Base-by-base conservation (phyloP, 805 yeast genomes). In the Danielia oregonensis region DNA sequence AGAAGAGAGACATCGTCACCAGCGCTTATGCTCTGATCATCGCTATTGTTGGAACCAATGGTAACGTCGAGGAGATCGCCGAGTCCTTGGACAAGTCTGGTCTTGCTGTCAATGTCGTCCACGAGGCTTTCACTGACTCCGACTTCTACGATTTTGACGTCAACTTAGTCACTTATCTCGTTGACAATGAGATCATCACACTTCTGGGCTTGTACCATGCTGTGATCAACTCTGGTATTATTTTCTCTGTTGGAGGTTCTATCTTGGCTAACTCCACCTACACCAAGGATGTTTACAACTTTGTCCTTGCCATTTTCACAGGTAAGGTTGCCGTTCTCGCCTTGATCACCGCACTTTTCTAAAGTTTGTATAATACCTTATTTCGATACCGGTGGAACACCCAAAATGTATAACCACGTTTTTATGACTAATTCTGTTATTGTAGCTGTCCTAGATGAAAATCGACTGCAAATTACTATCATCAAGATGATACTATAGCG, bases 61-160 rank as follows among this genome's bases (percentile, higher is more conserved):
- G 40, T 33, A 44, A 43, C 26, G 32, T 47, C 15, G 52, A 46
- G 29, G 42, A 42, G 19, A 42, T 52, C 13, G 42, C 44, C 32
- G 51, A 42, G 30, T 50, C 55, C 4, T 44, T 52, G 39, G 32
- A 36, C 11, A 50, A 50, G 40, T 50, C 55, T 7, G 56, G 56
- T n/a, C 44, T 52, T 29, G 56, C 43, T 15, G 40, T 44, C 9
- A 46, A 46, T 13, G 44, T 50, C 19, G 37, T 46, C 14, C 36
- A 45, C 35, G 40, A 39, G 15, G 42, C 42, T 5, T 29, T 52
- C 19, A 36, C 37, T 9, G 51, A 52, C 35, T 27, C 43, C 1
- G 46, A 40, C 26, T 43, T 42, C 36, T 49, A 43, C 32, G 30
- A 29, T 14, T 52, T 52, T 17, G 48, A 43, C 30, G 46, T 39